Conservation (phyloP, 805 yeast genomes). For the Metschnikowia bowlesiae region DNA sequence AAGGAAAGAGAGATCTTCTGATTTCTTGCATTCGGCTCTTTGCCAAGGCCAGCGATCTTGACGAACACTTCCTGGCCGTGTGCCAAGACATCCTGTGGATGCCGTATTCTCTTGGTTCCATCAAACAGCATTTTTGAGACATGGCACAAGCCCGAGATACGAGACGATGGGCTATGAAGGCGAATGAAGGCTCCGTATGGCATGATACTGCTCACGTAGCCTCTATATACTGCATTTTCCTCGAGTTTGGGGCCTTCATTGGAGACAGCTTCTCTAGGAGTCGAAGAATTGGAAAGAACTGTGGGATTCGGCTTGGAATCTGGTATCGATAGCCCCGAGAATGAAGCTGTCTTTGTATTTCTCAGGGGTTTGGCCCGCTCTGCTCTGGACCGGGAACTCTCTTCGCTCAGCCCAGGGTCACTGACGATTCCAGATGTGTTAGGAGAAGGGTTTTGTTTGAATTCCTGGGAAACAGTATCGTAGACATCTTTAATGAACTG, state of each 20-base stretch:
- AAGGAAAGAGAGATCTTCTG: conserved; percentile 53
- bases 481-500: conserved; percentile 25
- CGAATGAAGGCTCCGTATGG: conserved; percentile 77
- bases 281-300: too few species aligned
- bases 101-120: conserved; percentile 43
- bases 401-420: not conserved
- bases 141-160: conserved; percentile 67
- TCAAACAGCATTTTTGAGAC: conserved; percentile 58
- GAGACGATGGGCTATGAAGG: conserved; percentile 27
- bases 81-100: conserved; percentile 56
- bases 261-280: not conserved
- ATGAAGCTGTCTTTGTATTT: not conserved
- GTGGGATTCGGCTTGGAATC: not conserved
- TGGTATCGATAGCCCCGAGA: not conserved
- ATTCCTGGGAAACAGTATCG: conserved; percentile 8
- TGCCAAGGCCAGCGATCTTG: conserved; percentile 38
- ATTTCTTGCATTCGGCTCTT: not conserved
- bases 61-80: conserved; percentile 62
- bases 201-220: conserved; percentile 55
- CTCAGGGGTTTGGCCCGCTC: not conserved
- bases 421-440: too few species aligned
- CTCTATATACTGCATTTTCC: conserved; percentile 45
- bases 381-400: not conserved
- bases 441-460: too few species aligned
- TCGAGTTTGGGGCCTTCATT: not conserved